phyloP scores from a whole-genome alignment of 2,329 filamentous ascomycete species.

The Paramyrothecium roridum region DNA sequence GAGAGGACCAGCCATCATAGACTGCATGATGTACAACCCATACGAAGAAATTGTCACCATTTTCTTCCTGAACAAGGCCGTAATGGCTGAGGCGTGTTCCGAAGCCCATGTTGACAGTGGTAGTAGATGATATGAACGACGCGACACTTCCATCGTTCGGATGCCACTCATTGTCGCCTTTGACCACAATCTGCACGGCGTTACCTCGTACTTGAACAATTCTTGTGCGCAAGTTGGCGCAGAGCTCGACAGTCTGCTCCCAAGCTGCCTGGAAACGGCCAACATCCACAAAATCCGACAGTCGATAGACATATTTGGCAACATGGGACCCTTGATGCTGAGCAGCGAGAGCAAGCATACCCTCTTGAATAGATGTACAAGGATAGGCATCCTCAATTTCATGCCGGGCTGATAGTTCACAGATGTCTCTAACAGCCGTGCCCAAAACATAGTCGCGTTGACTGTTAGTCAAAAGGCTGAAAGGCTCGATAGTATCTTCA shows the following conservation, averaged over 20 bases:
- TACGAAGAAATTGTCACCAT: slow-evolving; percentile 4
- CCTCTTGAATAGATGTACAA: not conserved
- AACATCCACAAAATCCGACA: not conserved
- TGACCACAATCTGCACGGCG: slow-evolving; percentile 1
- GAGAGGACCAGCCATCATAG: slow-evolving; percentile 50
- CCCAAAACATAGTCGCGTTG: not conserved
- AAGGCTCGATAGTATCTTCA: not conserved
- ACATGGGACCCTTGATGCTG: not conserved
- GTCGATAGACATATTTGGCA: not conserved
- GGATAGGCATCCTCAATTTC: not conserved
- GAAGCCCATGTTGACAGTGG: not conserved
- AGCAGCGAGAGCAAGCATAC: not conserved
- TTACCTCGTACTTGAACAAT: not conserved
- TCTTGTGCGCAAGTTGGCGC: slow-evolving; percentile 2
- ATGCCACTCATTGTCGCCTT: not conserved
- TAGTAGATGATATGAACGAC: not conserved
- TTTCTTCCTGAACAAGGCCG: not conserved
- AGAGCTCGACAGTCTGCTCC: not conserved
- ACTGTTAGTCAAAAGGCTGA: not conserved
- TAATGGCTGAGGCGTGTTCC: not conserved
- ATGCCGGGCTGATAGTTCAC: not conserved
- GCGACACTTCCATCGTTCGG: not conserved
- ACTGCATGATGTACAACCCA: slow-evolving; percentile 34
- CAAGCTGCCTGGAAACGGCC: not conserved
- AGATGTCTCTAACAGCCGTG: not conserved